phyloP scores from a whole-genome alignment of 176 grass and related monocot species.

The Calamus simplicifolius region DNA sequence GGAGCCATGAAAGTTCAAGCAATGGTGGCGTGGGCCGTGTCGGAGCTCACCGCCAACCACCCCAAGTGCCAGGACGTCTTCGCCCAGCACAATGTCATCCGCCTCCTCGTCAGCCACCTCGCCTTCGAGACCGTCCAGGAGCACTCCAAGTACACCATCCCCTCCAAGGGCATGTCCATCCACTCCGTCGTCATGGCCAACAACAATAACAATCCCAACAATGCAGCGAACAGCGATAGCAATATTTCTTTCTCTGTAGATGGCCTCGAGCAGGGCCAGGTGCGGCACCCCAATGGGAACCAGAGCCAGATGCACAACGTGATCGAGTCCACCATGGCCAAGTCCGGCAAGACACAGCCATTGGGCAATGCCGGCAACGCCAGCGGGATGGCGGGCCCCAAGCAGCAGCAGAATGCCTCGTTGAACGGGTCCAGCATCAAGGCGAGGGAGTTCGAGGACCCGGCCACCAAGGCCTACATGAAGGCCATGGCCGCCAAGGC shows the following conservation, averaged over 20 bases:
- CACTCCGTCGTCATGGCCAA: constrained; percentile 83
- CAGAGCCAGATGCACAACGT: constrained; percentile 23
- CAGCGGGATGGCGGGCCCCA: background rate
- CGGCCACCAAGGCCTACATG: constrained; percentile 78
- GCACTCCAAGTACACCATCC: constrained; percentile 76
- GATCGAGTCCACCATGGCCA: constrained; percentile 73
- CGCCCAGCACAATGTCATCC: constrained; percentile 65
- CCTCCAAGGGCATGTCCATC: constrained; percentile 64
- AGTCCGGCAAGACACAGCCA: constrained; percentile 30
- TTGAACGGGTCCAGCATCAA: constrained; percentile 51
- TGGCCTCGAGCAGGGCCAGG: constrained; percentile 13
- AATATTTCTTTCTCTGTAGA: constrained; percentile 8
- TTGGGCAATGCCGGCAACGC: constrained; percentile 12
- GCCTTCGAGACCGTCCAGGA: constrained; percentile 95
- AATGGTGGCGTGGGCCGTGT: constrained; percentile 84
- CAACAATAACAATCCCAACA: constrained; percentile 22
- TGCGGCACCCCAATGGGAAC: constrained; percentile 26
- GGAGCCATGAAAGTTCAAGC: constrained; percentile 89
- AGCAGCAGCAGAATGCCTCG: constrained; percentile 33
- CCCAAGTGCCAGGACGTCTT: constrained; percentile 88
- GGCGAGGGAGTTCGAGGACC: constrained; percentile 75
- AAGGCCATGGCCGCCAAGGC: constrained; percentile 95
- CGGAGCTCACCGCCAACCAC: constrained; percentile 66
- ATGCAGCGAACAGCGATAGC: too few species aligned
- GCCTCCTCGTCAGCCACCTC: constrained; percentile 58